Evolutionary conservation across 345 rosid species (phyloP).

Genomic region (Eucalyptus marginata): DNA sequence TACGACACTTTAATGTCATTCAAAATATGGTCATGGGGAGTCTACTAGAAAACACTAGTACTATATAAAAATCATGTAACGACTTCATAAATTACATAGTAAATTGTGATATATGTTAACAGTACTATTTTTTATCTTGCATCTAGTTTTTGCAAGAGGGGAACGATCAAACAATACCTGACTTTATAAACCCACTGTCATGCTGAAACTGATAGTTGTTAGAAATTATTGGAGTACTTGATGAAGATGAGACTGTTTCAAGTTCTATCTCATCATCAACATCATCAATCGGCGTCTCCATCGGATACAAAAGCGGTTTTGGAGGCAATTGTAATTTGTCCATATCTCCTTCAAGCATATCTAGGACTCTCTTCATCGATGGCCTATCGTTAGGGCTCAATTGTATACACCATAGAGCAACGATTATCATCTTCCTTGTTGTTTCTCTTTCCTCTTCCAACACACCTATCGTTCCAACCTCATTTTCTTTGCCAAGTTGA

Average conservation of each 20-base stretch:
- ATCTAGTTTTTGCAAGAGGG: neutral
- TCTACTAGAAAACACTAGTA: neutral
- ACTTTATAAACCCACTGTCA: neutral
- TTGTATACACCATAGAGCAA: no score
- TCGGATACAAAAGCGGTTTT: no score
- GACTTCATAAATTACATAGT: neutral
- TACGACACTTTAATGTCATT: neutral
- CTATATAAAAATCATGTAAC: neutral
- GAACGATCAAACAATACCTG: neutral
- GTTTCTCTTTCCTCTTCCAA: no score
- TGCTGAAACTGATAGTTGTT: neutral
- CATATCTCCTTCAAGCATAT: no score
- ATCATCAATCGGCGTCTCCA: no score
- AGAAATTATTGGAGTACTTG: neutral
- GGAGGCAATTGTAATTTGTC: no score
- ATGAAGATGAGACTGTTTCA: neutral
- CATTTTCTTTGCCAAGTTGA: no score
- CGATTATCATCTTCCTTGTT: no score
- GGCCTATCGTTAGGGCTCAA: no score
- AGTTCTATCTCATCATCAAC: neutral
- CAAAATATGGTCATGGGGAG: neutral
- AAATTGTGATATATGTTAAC: neutral
- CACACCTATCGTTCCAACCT: no score
- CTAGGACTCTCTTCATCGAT: no score
- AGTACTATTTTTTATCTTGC: neutral